These are phyloP conservation scores for Trametes cubensis DNA, from an alignment of 768 basidiomycete species.

Conservation along the genomic window DNA sequence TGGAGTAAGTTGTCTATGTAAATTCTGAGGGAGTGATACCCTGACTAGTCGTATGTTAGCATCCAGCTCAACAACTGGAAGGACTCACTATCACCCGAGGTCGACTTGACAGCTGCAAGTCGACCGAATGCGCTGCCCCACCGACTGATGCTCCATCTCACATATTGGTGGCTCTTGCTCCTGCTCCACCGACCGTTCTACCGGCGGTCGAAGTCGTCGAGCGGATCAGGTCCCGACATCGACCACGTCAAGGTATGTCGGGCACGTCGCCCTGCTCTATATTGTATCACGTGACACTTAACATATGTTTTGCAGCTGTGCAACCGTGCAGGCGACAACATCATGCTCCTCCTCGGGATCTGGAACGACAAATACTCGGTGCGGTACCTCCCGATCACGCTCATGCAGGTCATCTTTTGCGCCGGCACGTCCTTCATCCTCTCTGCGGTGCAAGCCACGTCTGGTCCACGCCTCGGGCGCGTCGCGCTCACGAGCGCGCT, in stretches of 20 bases:
- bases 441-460: conserved; percentile 52
- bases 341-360: conserved; percentile 52
- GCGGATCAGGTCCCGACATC: conserved; percentile 44
- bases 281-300: not conserved
- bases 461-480: conserved; percentile 47
- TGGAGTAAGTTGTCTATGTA: conserved; percentile 45
- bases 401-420: conserved; percentile 59
- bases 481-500: conserved; percentile 49
- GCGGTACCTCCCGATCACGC: conserved; percentile 59
- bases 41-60: conserved; percentile 12
- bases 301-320: conserved; percentile 43
- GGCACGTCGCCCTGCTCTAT: not conserved
- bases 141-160: conserved; percentile 56
- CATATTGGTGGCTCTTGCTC: conserved; percentile 62
- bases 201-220: conserved; percentile 32
- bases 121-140: conserved; percentile 54
- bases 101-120: conserved; percentile 52
- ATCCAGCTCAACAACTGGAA: conserved; percentile 42
- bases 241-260: conserved; percentile 52
- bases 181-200: conserved; percentile 60
- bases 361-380: conserved; percentile 58
- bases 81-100: conserved; percentile 43
- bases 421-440: conserved; percentile 63
- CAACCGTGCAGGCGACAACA: conserved; percentile 56
- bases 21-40: not conserved